A percentile compares a stretch with the other conserved stretches of the same genome.
Conservation (phyloP, 1,284 basidiomycete species). For the Cryptococcus hybrid region DNA sequence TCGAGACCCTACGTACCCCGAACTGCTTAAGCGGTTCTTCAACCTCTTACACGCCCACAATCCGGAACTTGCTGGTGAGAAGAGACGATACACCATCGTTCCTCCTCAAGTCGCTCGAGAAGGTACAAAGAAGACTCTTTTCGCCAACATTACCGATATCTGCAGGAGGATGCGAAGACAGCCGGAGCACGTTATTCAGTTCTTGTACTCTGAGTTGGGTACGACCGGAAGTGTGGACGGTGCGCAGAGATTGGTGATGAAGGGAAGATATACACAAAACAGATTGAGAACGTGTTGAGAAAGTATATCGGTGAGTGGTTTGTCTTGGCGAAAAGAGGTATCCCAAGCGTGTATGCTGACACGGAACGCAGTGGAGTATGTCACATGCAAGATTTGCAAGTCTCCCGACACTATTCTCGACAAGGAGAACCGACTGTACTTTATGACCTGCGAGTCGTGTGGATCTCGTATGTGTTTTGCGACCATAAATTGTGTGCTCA, state of each 20-base stretch:
- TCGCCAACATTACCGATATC: conserved; percentile 93
- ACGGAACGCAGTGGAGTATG: conserved; percentile 78
- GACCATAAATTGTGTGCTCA: not conserved
- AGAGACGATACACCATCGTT: conserved; percentile 94
- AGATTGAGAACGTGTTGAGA: conserved; percentile 95
- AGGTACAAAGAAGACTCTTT: conserved; percentile 94
- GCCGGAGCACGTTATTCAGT: conserved; percentile 99
- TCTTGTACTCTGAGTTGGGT: conserved; percentile 97
- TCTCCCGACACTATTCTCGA: conserved; percentile 94
- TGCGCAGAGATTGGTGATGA: conserved; percentile 89
- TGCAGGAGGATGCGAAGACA: conserved; percentile 98
- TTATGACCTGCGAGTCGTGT: conserved; percentile 96
- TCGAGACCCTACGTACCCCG: conserved; percentile 90
- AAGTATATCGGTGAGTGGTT: conserved; percentile 82
- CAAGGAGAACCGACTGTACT: conserved; percentile 99
- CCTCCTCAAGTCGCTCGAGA: conserved; percentile 95
- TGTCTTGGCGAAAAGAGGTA: not conserved
- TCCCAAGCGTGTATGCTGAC: not conserved
- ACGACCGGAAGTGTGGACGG: conserved; percentile 96
- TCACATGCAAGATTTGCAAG: conserved; percentile 99
- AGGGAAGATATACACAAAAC: conserved; percentile 97
- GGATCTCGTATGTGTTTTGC: conserved; percentile 63
- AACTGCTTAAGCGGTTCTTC: conserved; percentile 95
- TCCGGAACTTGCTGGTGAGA: conserved; percentile 82
- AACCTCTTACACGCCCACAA: conserved; percentile 88